Evolutionary conservation across 2,329 filamentous ascomycete genomes (phyloP), one percentile per base, ranked within the genome.

Genomic region (Hortaea sp.): DNA sequence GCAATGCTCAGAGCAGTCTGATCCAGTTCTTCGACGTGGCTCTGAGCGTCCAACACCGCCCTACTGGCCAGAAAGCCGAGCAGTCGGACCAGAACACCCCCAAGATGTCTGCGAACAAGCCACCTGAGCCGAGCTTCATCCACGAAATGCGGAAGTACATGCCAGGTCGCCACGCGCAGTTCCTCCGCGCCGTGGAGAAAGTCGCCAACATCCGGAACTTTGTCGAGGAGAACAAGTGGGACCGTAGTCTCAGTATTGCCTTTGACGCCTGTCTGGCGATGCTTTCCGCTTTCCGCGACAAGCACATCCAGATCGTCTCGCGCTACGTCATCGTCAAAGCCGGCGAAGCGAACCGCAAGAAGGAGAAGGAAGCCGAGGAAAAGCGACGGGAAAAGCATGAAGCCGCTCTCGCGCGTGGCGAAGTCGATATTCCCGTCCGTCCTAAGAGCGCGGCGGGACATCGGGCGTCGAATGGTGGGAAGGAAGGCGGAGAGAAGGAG

Each of bases 11-110:
- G 67, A 94, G 88, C 72, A 95, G 89, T 48, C 72, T 97, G 49
- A 92, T 98, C 51, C 92, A 98, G 58, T 95, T 97, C 71, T 97
- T 97, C 61, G 92, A 98, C 64, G 81, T 97, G 42, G 81, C 87
- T 1, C 78, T 98, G 1, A 88, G 88, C 39, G 78, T 98, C 44
- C 83, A 92, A 62, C 92, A 98, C 66, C 81, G 85, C 6, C 88
- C 90, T 0, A 97, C 92, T 0, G 90, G 90, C 35, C 79, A 86
- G 55, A 83, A 77, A 64, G 49, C 44, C 12, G 69, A 69, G 12
- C 61, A 48, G 47, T 54, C 48, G 46, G 55, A 45, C 58, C 56
- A 45, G 57, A 65, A 43, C 11, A 73, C 73, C 32, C 71, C 72
- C 43, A 75, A 76, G 39, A 39, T 45, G 1, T 68, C 49, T 7